Base-by-base conservation (phyloP, 805 yeast species). In the Candida koratica region DNA sequence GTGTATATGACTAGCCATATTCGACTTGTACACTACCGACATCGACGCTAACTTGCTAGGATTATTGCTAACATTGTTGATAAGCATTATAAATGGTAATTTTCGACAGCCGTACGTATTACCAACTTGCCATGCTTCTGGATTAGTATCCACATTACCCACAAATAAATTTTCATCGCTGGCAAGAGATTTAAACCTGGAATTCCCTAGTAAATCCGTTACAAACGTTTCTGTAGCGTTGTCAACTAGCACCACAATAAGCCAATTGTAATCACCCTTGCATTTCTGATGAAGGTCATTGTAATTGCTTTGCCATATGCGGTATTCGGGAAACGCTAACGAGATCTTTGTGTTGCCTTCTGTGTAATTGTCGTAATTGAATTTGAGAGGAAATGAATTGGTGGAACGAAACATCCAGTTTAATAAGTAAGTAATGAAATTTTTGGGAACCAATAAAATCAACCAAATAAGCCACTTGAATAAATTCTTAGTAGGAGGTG, bases 51-150 rank as follows among this genome's bases (percentile, higher is more conserved):
- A 57, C 4, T 59, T 45, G 9, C 51, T 43, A 4, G 67, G 69
- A 38, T 53, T 57, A 35, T 58, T 52, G 17, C 65, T 48, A 6
- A 63, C 64, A 28, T 65, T 65, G 1, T 60, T 68, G 13, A 57
- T 46, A 13, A 65, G 42, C 51, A 53, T 48, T 11, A 75, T 58
- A 41, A 68, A 64, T 0, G 73, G 73, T 2, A 55, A 28, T 17
- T 54, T 45, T 33, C 49, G 48, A 6, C 44, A 52, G 32, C 43
- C 49, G 49, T 67, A 66, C 4, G 56, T 46, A 13, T 42, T 39
- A 10, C 63, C 69, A 15, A 67, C 52, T 43, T 63, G 70, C 43
- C 51, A 60, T 1, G 64, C 58, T 38, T 67, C 72, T 0, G 67
- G 64, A 25, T 53, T 47, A 24, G 42, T 47, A 14, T 54, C 58